phyloP scores from a whole-genome alignment of 73 alveolate genomes.

The Uronychia setigera region DNA sequence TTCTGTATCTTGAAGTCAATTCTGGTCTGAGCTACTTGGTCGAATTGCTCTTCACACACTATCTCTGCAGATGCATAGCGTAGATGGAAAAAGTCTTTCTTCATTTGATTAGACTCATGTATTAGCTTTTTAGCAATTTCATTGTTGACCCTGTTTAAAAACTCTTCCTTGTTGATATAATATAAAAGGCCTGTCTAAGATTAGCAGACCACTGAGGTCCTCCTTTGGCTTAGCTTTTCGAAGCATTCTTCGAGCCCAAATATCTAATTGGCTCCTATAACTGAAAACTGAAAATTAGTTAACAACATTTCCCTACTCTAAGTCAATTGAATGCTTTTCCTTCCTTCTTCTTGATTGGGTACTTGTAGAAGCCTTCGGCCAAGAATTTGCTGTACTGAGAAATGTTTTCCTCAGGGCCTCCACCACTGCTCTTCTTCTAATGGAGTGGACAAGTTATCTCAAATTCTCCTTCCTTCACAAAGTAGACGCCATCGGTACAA shows the following conservation, averaged over 20 bases:
- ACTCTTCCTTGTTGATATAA: not conserved
- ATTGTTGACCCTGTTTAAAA: not conserved
- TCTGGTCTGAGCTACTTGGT: not conserved
- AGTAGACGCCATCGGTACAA: constrained; percentile 6
- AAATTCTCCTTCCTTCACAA: constrained; percentile 28
- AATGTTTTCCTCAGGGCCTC: not conserved
- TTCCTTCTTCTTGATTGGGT: constrained; percentile 1
- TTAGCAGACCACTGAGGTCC: not conserved
- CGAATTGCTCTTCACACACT: not conserved
- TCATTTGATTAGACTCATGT: not conserved
- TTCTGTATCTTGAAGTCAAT: not conserved
- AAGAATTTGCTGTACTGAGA: not conserved
- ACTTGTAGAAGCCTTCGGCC: not conserved
- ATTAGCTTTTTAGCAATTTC: not conserved
- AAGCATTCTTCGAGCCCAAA: constrained; percentile 20
- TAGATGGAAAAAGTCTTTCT: not conserved
- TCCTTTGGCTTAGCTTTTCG: not conserved
- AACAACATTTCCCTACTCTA: not conserved
- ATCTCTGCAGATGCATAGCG: not conserved
- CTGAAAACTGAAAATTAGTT: not conserved
- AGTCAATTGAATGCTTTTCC: not conserved
- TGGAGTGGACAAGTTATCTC: not conserved
- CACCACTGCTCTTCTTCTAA: not conserved
- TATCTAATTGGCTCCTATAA: constrained; percentile 9
- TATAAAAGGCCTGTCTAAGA: not conserved